Conservation (phyloP, 805 yeast species). For the Ogataea nakhonphanomensis region DNA sequence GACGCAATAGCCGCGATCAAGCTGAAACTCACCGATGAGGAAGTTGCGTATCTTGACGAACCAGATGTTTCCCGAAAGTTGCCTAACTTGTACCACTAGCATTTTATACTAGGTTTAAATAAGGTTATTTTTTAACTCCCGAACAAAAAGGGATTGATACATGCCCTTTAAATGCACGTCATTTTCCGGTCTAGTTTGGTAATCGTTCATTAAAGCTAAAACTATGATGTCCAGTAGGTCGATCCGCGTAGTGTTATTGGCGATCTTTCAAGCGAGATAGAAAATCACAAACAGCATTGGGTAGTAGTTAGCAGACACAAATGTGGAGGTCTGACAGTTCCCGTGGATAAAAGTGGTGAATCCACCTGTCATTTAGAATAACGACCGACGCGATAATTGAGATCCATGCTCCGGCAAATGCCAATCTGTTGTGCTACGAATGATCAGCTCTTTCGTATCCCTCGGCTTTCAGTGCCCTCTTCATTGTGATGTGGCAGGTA, state of each 20-base stretch:
- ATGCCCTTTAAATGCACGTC: background rate
- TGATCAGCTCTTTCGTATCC: constrained; percentile 33
- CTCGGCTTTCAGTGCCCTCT: constrained; percentile 39
- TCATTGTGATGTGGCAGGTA: constrained; percentile 38
- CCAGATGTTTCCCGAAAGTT: constrained; percentile 25
- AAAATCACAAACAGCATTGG: constrained; percentile 31
- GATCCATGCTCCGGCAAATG: constrained; percentile 33
- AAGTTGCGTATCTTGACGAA: constrained; percentile 36
- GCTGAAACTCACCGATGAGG: constrained; percentile 38
- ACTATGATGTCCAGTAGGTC: background rate
- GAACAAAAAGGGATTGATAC: background rate
- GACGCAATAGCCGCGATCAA: constrained; percentile 45
- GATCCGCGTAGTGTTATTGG: background rate
- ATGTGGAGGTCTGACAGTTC: constrained; percentile 24
- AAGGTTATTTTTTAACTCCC: background rate
- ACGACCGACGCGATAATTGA: constrained; percentile 28
- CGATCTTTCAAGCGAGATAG: constrained; percentile 32
- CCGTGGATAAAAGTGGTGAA: constrained; percentile 35
- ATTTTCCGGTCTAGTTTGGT: background rate
- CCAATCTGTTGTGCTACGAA: constrained; percentile 31
- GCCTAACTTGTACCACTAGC: background rate
- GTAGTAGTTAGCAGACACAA: constrained; percentile 23
- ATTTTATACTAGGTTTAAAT: background rate
- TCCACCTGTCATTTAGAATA: constrained; percentile 36
- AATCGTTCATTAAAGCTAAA: background rate